Base-by-base conservation (phyloP, 768 basidiomycete species). In the Amyloporia xantha region DNA sequence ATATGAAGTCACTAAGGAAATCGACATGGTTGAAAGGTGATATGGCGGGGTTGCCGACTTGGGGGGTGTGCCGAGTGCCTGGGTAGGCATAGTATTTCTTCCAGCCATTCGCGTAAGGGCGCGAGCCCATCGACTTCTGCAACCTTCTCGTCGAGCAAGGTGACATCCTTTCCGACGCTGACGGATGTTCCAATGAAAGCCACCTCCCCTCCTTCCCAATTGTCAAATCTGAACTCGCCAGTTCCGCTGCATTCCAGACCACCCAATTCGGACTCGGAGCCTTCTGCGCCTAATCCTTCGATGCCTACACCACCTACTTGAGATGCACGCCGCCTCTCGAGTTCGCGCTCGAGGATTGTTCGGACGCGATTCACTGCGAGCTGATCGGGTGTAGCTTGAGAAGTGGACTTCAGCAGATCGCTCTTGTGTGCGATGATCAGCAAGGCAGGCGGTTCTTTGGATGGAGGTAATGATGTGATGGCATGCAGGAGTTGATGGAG, bases 181-280 rank as follows among this genome's bases (percentile, higher is more conserved):
- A 76, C 71, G 49, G 75, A 84, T 0, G 79, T 82, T 23, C 78
- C 84, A 27, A 83, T 52, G 56, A 90, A 85, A 1, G 70, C 61
- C 17, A 90, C 69, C n/a, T 88, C 82, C 6, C 90, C 89, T 2
- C 87, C 90, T 56, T 91, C 89, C 89, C 89, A 92, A 37, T 84
- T 80, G 2, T 73, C 74, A 58, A 91, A 91, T 55, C 71, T 81
- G 71, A 92, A 92, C 17, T 67, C 53, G 0, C 73, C 75, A 12
- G 72, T 75, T 23, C 71, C 70, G 47, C 66, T 73, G 59, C 84
- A 86, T 42, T 91, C 87, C 47, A 92, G 64, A 0, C 89, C 88
- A 28, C 84, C 86, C 66, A 86, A 66, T 44, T 86, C 85, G 3
- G 77, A 69, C 19, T 64, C 65, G 19, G 67, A 63, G 5, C 78